Conservation (phyloP, 208 protist genomes). For the Trypanosoma brucei region DNA sequence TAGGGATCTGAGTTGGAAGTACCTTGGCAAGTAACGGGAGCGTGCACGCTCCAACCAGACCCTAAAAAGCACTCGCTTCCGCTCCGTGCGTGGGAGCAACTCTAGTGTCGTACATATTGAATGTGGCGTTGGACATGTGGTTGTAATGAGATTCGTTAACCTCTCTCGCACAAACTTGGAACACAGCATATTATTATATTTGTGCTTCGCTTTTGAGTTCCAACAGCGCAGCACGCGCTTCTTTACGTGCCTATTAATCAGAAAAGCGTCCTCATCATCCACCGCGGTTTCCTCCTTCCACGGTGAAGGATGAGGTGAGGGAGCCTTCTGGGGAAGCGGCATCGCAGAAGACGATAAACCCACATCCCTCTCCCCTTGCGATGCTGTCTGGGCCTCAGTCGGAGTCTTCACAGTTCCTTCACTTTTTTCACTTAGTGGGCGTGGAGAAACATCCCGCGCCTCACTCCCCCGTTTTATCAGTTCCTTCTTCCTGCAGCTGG, state of each 20-base stretch:
- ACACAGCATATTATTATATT: conserved; percentile 7
- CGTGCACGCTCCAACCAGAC: conserved; percentile 16
- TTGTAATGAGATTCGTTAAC: conserved; percentile 3
- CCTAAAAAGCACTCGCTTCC: conserved; percentile 21
- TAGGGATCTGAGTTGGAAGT: conserved; percentile 3
- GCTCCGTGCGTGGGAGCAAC: conserved; percentile 17
- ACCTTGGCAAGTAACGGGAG: conserved; percentile 14
- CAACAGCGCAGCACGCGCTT: conserved; percentile 7
- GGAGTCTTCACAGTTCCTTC: no score
- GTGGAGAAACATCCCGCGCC: no score
- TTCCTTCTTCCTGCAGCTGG: background rate
- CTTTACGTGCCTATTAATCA: conserved; percentile 1
- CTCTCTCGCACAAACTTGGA: conserved; percentile 9
- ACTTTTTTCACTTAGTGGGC: no score
- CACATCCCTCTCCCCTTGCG: no score
- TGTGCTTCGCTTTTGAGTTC: background rate
- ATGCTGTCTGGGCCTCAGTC: no score
- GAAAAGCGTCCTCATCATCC: background rate
- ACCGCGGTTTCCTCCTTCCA: background rate
- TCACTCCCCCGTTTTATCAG: background rate
- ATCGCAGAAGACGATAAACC: background rate
- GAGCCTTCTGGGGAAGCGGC: background rate
- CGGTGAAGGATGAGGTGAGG: conserved; percentile 1
- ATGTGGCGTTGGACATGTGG: conserved; percentile 3
- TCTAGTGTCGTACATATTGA: conserved; percentile 9